Evolutionary conservation across 768 basidiomycete genomes (phyloP).

Genomic region (Filobasidium floriforme): DNA sequence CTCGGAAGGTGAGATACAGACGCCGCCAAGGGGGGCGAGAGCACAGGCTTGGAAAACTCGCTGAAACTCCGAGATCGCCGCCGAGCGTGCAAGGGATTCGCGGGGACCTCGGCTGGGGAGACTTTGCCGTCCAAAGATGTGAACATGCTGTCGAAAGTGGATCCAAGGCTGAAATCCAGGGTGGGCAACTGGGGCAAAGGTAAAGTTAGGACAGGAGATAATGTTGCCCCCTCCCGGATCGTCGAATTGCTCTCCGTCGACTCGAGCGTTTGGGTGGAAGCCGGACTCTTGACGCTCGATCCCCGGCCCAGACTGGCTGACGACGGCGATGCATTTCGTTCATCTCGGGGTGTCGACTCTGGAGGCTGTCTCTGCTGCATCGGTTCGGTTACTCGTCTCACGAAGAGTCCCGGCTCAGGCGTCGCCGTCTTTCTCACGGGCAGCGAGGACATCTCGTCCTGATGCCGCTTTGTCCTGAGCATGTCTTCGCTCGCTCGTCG

Average conservation of each 20-base stretch:
- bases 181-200: conserved; percentile 41
- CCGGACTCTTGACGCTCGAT: conserved; percentile 1
- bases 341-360: background rate
- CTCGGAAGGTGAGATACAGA: background rate
- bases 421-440: background rate
- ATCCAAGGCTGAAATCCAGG: conserved; percentile 38
- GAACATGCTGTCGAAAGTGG: conserved; percentile 33
- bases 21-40: conserved; percentile 4
- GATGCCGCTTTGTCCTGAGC: conserved; percentile 11
- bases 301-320: conserved; percentile 3
- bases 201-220: conserved; percentile 34
- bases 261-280: conserved; percentile 17
- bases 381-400: background rate
- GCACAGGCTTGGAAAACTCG: conserved; percentile 10
- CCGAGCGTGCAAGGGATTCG: conserved; percentile 7
- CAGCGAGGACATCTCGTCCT: background rate
- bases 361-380: background rate
- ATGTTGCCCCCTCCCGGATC: conserved; percentile 10
- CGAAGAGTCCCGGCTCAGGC: conserved; percentile 1
- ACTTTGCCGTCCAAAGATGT: conserved; percentile 31
- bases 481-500: conserved; percentile 23
- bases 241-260: conserved; percentile 5
- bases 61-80: conserved; percentile 24
- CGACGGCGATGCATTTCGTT: conserved; percentile 16
- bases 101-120: conserved; percentile 5